Conservation (phyloP, 2,329 filamentous ascomycete species). For the Moelleriella libera region DNA sequence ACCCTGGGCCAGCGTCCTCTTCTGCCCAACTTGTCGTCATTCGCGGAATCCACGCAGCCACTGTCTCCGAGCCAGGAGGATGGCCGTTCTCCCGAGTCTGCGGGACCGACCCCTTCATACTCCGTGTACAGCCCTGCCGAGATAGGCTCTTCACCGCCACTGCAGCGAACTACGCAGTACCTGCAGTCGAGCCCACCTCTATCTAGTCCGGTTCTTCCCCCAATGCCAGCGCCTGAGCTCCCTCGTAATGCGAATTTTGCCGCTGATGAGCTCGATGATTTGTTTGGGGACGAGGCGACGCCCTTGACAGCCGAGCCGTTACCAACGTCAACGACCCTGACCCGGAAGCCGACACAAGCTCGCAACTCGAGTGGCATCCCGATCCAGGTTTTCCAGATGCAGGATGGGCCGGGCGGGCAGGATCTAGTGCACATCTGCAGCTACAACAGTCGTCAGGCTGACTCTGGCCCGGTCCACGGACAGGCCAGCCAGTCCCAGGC, state of each 20-base stretch:
- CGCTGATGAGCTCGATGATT: conserved; percentile 60
- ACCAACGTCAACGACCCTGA: conserved; percentile 15
- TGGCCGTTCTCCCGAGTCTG: conserved; percentile 39
- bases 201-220: conserved; percentile 66
- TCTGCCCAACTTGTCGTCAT: conserved; percentile 34
- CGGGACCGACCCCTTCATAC: conserved; percentile 34
- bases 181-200: conserved; percentile 48
- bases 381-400: conserved; percentile 28
- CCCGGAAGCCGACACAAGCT: conserved; percentile 13
- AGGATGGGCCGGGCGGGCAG: conserved; percentile 18
- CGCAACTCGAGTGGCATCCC: conserved; percentile 21
- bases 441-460: conserved; percentile 13
- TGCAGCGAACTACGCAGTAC: conserved; percentile 48
- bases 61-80: conserved; percentile 32
- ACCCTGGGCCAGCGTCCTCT: conserved; percentile 35
- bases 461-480: conserved; percentile 3
- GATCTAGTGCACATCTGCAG: conserved; percentile 21
- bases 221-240: conserved; percentile 45
- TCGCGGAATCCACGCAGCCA: conserved; percentile 21
- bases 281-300: conserved; percentile 42
- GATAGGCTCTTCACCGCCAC: conserved; percentile 81
- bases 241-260: conserved; percentile 71
- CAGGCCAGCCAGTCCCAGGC: conserved; percentile 11
- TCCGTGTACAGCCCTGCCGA: conserved; percentile 60
- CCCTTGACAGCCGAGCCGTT: conserved; percentile 18